Percentiles rank a stretch among this genome's conserved stretches.
These are phyloP conservation scores for Thalia dealbata DNA, from an alignment of 176 grass and related monocot genomes.

Conservation along the genomic window DNA sequence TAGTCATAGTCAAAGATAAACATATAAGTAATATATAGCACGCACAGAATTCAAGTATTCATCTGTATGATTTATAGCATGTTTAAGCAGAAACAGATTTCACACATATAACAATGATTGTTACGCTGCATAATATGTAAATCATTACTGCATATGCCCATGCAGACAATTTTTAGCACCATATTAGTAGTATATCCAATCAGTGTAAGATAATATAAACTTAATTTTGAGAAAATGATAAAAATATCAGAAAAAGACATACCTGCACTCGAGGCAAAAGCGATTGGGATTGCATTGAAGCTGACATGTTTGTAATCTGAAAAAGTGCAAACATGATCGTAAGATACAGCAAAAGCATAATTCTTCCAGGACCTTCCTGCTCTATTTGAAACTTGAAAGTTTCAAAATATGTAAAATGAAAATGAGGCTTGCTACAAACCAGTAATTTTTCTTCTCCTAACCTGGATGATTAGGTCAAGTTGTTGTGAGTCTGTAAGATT, in stretches of 20 bases:
- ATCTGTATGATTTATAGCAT: too few relatives aligned
- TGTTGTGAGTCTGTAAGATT: too few relatives aligned
- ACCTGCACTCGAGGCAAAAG: slow-evolving; percentile 76
- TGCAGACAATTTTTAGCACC: not conserved
- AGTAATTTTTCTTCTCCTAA: not conserved
- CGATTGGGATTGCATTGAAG: slow-evolving; percentile 70
- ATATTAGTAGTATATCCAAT: not conserved
- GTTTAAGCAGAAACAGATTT: too few relatives aligned
- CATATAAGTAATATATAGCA: too few relatives aligned
- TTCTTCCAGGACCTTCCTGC: not conserved
- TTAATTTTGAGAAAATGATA: slow-evolving; percentile 3
- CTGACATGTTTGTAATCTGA: slow-evolving; percentile 83
- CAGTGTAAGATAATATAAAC: slow-evolving; percentile 5
- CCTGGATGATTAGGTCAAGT: not conserved
- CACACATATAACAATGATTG: too few relatives aligned
- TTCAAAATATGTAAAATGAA: not conserved
- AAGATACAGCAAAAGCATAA: not conserved
- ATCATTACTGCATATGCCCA: too few relatives aligned
- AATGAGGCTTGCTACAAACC: not conserved
- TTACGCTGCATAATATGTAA: too few relatives aligned
- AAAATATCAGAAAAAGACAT: slow-evolving; percentile 16
- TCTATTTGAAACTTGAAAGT: not conserved
- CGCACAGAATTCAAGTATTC: too few relatives aligned
- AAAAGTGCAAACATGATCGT: slow-evolving; percentile 10
- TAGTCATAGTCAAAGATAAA: too few relatives aligned